These are phyloP conservation scores for Heterobasidion occidentale DNA, from an alignment of 1,284 basidiomycete genomes.

Conservation along the genomic window DNA sequence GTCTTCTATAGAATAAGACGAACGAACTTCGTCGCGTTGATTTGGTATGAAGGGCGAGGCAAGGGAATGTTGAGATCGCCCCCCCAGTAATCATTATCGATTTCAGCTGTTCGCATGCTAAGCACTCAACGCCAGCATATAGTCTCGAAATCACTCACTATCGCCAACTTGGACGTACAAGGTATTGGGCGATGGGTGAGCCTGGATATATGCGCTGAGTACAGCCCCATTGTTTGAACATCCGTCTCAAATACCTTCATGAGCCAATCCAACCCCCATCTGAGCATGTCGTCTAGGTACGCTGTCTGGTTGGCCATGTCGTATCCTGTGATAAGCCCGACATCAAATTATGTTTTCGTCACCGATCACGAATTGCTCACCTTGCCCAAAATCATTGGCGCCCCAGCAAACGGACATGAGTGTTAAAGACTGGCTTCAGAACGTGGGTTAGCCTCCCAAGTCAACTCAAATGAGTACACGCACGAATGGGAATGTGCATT, in stretches of 20 bases:
- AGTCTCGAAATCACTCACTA: conserved; percentile 23
- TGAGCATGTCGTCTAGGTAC: conserved; percentile 81
- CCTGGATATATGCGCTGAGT: conserved; percentile 33
- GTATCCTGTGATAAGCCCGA: conserved; percentile 46
- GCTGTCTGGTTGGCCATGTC: conserved; percentile 78
- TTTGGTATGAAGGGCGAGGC: conserved; percentile 68
- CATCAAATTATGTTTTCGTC: conserved; percentile 1
- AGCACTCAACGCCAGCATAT: background rate
- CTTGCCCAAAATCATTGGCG: conserved; percentile 74
- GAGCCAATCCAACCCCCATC: conserved; percentile 90
- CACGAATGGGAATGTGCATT: conserved; percentile 77
- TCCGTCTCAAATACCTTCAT: conserved; percentile 53
- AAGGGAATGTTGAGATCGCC: conserved; percentile 75
- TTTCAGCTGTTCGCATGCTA: conserved; percentile 28
- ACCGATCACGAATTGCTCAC: conserved; percentile 23
- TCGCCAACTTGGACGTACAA: conserved; percentile 77
- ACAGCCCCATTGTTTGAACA: background rate
- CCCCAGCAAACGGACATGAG: conserved; percentile 86
- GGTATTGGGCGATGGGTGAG: conserved; percentile 68
- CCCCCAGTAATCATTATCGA: conserved; percentile 84
- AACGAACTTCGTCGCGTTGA: conserved; percentile 54
- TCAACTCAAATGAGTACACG: background rate
- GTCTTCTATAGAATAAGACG: background rate
- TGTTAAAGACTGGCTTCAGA: conserved; percentile 38
- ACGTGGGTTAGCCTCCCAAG: background rate